Evolutionary conservation across 768 basidiomycete genomes (phyloP).

Genomic region (Pleurotus cornucopiae): DNA sequence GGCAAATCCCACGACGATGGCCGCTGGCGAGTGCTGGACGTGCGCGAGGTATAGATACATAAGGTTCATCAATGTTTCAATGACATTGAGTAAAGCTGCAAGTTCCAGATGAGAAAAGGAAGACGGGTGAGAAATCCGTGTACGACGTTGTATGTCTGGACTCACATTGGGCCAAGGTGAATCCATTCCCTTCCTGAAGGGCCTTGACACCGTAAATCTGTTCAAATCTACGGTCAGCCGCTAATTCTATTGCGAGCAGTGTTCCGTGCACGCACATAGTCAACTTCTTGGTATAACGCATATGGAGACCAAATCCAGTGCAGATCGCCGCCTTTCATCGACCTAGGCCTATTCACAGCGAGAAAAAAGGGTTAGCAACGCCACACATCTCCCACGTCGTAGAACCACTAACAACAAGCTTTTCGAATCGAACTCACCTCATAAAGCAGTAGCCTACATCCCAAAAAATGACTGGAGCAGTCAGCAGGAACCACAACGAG

Average conservation of each 20-base stretch:
- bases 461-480: constrained; percentile 67
- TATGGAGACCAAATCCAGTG: constrained; percentile 94
- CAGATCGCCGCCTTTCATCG: constrained; percentile 84
- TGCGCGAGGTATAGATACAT: constrained; percentile 75
- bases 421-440: constrained; percentile 42
- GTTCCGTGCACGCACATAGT: constrained; percentile 23
- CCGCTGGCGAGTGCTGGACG: constrained; percentile 52
- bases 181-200: constrained; percentile 64
- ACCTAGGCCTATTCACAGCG: constrained; percentile 57
- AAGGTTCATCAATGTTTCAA: constrained; percentile 76
- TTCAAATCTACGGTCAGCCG: background rate
- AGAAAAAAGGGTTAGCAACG: too few species aligned
- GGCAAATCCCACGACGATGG: constrained; percentile 72
- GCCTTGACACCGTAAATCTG: constrained; percentile 74
- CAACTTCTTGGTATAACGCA: constrained; percentile 62
- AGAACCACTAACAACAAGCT: background rate
- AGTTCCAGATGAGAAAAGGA: background rate
- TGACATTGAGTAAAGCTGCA: constrained; percentile 70
- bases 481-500: constrained; percentile 65
- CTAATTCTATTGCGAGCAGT: too few species aligned
- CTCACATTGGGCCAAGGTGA: constrained; percentile 82
- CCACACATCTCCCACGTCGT: too few species aligned
- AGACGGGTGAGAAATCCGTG: too few species aligned
- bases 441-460: constrained; percentile 80
- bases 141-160: background rate